Conservation (phyloP, 441 rosid species). For the Euphorbia schlechtendalii region DNA sequence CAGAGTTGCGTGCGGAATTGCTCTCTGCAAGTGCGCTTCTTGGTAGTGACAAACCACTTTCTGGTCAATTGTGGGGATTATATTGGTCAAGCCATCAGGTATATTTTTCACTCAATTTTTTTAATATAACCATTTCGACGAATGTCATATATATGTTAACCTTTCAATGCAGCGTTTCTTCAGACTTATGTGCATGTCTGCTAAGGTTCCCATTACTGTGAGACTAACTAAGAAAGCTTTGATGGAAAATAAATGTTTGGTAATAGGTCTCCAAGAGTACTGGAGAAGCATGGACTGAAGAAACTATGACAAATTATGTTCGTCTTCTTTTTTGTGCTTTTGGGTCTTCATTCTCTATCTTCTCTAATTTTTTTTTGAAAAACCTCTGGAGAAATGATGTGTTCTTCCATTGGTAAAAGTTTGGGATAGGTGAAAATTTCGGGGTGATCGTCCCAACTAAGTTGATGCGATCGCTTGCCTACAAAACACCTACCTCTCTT, state of each 20-base stretch:
- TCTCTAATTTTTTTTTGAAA: no score
- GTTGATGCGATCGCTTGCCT: no score
- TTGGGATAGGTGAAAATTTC: no score
- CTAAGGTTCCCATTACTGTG: conserved; percentile 94
- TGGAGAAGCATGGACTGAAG: conserved; percentile 99
- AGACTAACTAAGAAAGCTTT: conserved; percentile 85
- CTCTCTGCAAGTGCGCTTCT: conserved; percentile 89
- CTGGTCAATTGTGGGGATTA: conserved; percentile 93
- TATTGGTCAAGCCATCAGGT: conserved; percentile 99
- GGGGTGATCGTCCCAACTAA: no score
- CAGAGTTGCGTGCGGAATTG: conserved; percentile 93
- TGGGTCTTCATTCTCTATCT: conserved; percentile 14
- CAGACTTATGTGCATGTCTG: conserved; percentile 98
- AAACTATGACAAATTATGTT: conserved; percentile 98
- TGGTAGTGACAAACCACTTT: conserved; percentile 64
- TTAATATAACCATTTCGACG: background rate
- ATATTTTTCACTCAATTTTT: conserved; percentile 13
- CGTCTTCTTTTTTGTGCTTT: conserved; percentile 15
- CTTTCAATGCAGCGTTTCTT: conserved; percentile 71
- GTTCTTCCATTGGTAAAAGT: no score
- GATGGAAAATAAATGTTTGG: conserved; percentile 74
- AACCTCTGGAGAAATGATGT: no score
- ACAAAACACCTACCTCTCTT: no score
- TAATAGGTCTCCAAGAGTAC: conserved; percentile 99
- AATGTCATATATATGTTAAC: conserved; percentile 4